Evolutionary conservation across 2,329 filamentous ascomycete genomes (phyloP).

Genomic region (Cladophialophora exuberans): DNA sequence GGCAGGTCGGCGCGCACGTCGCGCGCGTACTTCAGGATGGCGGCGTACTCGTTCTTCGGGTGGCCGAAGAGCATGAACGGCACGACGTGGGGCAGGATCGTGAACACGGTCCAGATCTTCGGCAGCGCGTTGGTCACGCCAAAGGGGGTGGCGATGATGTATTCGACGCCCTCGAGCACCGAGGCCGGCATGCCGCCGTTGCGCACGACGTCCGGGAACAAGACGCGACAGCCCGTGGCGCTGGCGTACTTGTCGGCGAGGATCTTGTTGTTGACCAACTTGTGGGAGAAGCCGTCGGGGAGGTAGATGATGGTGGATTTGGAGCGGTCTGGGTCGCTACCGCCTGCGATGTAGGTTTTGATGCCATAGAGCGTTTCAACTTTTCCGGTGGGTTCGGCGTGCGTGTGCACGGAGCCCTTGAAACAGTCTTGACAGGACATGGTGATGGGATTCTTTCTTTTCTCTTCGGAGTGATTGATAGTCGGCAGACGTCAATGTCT

Average conservation of each 20-base stretch:
- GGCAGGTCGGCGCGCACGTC: slow-evolving; percentile 36
- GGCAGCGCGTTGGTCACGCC: slow-evolving; percentile 9
- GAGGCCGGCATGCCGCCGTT: slow-evolving; percentile 27
- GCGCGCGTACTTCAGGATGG: slow-evolving; percentile 41
- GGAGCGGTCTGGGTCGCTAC: slow-evolving; percentile 34
- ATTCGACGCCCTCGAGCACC: slow-evolving; percentile 27
- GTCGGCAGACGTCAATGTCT: too few relatives aligned
- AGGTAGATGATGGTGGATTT: slow-evolving; percentile 54
- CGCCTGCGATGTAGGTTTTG: slow-evolving; percentile 52
- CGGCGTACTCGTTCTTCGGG: slow-evolving; percentile 34
- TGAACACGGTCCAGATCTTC: slow-evolving; percentile 14
- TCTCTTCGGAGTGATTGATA: neutral
- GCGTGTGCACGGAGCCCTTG: slow-evolving; percentile 49
- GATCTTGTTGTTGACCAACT: slow-evolving; percentile 56
- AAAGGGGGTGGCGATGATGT: slow-evolving; percentile 5
- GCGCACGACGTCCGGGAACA: slow-evolving; percentile 36
- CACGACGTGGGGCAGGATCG: slow-evolving; percentile 10
- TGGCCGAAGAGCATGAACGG: slow-evolving; percentile 34
- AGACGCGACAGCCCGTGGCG: slow-evolving; percentile 33
- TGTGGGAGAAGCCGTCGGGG: slow-evolving; percentile 60
- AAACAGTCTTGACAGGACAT: slow-evolving; percentile 38
- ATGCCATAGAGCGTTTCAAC: slow-evolving; percentile 54
- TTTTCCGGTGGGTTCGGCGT: slow-evolving; percentile 49
- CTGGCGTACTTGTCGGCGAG: slow-evolving; percentile 59
- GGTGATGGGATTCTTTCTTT: neutral